These are phyloP conservation scores for Phytophthora meadii DNA, from an alignment of 352 stramenopile genomes.

Conservation along the genomic window DNA sequence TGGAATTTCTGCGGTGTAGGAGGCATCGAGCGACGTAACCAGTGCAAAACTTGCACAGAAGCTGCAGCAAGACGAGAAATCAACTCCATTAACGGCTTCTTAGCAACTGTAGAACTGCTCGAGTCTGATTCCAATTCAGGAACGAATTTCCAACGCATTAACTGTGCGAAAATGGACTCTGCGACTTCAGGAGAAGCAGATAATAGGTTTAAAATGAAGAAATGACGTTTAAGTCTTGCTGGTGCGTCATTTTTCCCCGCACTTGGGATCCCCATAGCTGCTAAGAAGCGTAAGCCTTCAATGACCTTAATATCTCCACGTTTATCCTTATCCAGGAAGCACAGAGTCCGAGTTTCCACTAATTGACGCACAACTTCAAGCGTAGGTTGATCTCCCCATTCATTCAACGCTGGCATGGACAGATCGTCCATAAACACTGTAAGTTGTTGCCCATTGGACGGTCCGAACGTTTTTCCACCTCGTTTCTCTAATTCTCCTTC, in stretches of 20 bases:
- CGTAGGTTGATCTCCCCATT: constrained; percentile 80
- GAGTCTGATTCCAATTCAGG: constrained; percentile 17
- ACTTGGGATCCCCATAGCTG: constrained; percentile 64
- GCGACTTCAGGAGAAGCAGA: constrained; percentile 78
- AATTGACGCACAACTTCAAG: constrained; percentile 80
- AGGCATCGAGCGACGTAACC: constrained; percentile 71
- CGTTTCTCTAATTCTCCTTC: constrained; percentile 82
- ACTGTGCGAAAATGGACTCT: constrained; percentile 88
- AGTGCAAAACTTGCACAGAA: constrained; percentile 73
- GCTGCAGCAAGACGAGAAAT: constrained; percentile 51
- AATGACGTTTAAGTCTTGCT: constrained; percentile 91
- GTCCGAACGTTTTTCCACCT: constrained; percentile 82
- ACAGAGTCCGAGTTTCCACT: constrained; percentile 69
- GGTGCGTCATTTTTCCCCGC: constrained; percentile 88
- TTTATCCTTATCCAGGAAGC: constrained; percentile 89
- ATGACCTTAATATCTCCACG: constrained; percentile 80
- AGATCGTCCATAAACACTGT: constrained; percentile 87
- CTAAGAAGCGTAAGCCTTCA: constrained; percentile 73
- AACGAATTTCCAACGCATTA: constrained; percentile 66
- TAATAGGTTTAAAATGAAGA: constrained; percentile 89
- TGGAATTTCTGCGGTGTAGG: constrained; percentile 85
- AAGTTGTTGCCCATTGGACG: constrained; percentile 72
- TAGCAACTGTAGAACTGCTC: background rate
- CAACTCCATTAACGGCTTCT: constrained; percentile 56
- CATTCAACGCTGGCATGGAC: constrained; percentile 69